Evolutionary conservation across 768 basidiomycete species (phyloP), one percentile per base, ranked within the genome.

Genomic region (Tulasnella sp.): DNA sequence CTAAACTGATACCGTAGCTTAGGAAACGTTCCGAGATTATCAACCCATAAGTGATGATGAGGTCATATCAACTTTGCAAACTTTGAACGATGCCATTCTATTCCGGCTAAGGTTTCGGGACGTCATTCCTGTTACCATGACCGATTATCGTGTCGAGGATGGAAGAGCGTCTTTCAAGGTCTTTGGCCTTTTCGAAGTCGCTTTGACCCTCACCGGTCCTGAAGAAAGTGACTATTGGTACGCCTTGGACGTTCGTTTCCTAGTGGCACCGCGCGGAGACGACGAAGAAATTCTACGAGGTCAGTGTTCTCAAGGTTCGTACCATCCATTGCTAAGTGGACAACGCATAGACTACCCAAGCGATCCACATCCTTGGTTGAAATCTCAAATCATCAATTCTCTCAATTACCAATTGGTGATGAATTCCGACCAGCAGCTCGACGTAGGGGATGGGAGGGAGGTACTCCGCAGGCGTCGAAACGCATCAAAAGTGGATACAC

Each of bases 141-240:
- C 72, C 67, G n/a, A 82, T 62, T 88, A 90, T 78, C 83, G 80
- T 69, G 90, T 93, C 74, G 90, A 83, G 74, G 87, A 89, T 75
- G 95, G 95, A 12, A 88, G 92, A 72, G 93, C 86, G 26, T 86
- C 85, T 78, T 97, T 94, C 78, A 86, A 82, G 32, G 89, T 89
- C 1, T 87, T 86, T 1, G 86, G 87, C 36, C 81, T 91, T 34
- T 95, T 94, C 78, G 87, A 89, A 77, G 85, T 86, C 7, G 89
- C 90, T 1, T 79, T 94, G 35, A 93, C 87, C 76, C 83, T 94
- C 70, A 85, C 85, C 69, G 93, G 92, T 26, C 89, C 86, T 22
- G 84, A 87, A 73, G 81, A 82, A 74, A 82, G 85, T 62, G 90
- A 92, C 74, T 88, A 89, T 1, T 97, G 94, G 94, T 80, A 77